A percentile compares a stretch with the other conserved stretches of the same genome.
Evolutionary conservation across 2,329 filamentous ascomycete species (phyloP).

Genomic region (Fusarium sp.): DNA sequence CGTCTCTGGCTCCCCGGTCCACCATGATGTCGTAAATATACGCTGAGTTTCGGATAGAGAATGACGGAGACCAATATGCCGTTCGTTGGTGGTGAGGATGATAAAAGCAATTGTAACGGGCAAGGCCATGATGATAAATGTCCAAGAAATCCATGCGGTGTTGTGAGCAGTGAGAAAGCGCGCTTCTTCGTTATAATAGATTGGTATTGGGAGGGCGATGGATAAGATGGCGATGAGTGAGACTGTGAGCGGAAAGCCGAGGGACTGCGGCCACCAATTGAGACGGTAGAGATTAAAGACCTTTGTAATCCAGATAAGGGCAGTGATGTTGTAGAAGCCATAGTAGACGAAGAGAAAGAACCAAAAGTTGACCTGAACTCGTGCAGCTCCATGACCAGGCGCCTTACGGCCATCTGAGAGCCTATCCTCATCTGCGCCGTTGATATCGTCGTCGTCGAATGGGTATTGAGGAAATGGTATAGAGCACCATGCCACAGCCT

Average conservation of each 20-base stretch:
- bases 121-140: slow-evolving; percentile 74
- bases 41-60: slow-evolving; percentile 72
- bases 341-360: slow-evolving; percentile 77
- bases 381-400: slow-evolving; percentile 70
- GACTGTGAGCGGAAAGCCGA: slow-evolving; percentile 72
- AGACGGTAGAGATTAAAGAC: slow-evolving; percentile 76
- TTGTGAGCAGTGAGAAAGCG: slow-evolving; percentile 68
- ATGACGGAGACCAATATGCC: slow-evolving; percentile 68
- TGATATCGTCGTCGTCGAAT: slow-evolving; percentile 56
- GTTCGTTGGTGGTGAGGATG: slow-evolving; percentile 70
- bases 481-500: slow-evolving; percentile 72
- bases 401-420: slow-evolving; percentile 51
- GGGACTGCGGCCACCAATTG: slow-evolving; percentile 74
- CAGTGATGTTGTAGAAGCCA: slow-evolving; percentile 73
- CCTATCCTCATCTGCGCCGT: slow-evolving; percentile 49
- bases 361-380: slow-evolving; percentile 75
- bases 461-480: slow-evolving; percentile 72
- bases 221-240: slow-evolving; percentile 69
- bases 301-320: slow-evolving; percentile 75
- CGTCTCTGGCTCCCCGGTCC: slow-evolving; percentile 66
- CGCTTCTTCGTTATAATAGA: slow-evolving; percentile 64
- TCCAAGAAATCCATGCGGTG: slow-evolving; percentile 74
- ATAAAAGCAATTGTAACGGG: slow-evolving; percentile 72
- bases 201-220: slow-evolving; percentile 65
- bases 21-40: slow-evolving; percentile 73